phyloP scores from a whole-genome alignment of 805 yeast genomes.

The Diddensiella transvaalensis region DNA sequence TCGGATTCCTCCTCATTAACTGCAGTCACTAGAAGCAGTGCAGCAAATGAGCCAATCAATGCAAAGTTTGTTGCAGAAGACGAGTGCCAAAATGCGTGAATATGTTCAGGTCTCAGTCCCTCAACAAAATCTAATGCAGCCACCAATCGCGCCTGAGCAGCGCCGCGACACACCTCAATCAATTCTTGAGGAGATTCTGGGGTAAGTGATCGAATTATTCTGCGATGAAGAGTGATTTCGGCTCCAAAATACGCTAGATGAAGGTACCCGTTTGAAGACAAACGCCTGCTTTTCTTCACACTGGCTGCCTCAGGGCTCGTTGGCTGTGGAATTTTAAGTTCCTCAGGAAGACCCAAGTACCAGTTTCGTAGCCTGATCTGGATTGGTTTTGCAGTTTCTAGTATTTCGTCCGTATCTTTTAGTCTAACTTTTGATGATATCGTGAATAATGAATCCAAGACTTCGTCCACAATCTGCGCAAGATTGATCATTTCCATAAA shows the following conservation, averaged over 20 bases:
- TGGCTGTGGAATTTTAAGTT: conserved; percentile 11
- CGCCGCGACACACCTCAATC: conserved; percentile 68
- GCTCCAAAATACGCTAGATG: conserved; percentile 87
- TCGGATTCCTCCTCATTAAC: conserved; percentile 52
- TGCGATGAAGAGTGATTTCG: conserved; percentile 78
- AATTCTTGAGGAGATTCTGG: conserved; percentile 49
- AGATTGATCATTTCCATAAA: conserved; percentile 34
- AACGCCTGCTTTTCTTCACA: conserved; percentile 18
- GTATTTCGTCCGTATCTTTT: conserved; percentile 59
- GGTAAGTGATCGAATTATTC: conserved; percentile 35
- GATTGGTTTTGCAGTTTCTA: conserved; percentile 63
- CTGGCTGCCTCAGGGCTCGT: background rate
- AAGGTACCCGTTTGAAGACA: conserved; percentile 62
- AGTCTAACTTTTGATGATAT: conserved; percentile 58
- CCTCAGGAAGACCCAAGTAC: conserved; percentile 33
- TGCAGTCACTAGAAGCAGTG: conserved; percentile 70
- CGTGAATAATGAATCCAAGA: conserved; percentile 66
- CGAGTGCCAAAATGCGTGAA: conserved; percentile 88
- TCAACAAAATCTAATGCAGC: conserved; percentile 81
- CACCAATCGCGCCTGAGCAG: conserved; percentile 75
- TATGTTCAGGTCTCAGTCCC: conserved; percentile 73
- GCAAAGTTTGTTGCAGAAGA: conserved; percentile 76
- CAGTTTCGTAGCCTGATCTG: conserved; percentile 36
- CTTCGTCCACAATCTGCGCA: conserved; percentile 34
- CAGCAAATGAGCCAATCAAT: conserved; percentile 83